These are phyloP conservation scores for Elaphomyces granulatus DNA, from an alignment of 495 filamentous ascomycete species.

Conservation along the genomic window DNA sequence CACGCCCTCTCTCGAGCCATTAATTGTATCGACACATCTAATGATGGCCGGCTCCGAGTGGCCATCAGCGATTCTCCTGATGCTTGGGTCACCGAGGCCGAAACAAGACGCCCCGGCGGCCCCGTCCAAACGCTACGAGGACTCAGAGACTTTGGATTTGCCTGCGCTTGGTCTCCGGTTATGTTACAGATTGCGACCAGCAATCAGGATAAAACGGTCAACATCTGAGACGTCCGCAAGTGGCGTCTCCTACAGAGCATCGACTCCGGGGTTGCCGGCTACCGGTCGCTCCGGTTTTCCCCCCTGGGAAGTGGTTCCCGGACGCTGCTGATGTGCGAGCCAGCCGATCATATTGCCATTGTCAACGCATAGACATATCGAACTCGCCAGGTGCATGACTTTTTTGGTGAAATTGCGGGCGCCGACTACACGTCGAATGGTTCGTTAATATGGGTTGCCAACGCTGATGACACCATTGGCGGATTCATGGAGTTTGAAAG, in stretches of 20 bases:
- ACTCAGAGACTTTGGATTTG: slow-evolving; percentile 75
- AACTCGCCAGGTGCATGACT: slow-evolving; percentile 59
- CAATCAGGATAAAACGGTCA: slow-evolving; percentile 73
- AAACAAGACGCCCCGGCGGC: slow-evolving; percentile 39
- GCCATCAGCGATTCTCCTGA: slow-evolving; percentile 53
- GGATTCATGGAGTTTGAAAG: slow-evolving; percentile 68
- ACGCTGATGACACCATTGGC: slow-evolving; percentile 58
- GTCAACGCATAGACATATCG: slow-evolving; percentile 58
- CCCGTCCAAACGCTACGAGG: slow-evolving; percentile 45
- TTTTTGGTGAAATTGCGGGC: slow-evolving; percentile 79
- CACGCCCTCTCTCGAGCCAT: slow-evolving; percentile 52
- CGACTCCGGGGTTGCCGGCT: slow-evolving; percentile 58
- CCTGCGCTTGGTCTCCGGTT: slow-evolving; percentile 83
- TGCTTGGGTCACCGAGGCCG: slow-evolving; percentile 48
- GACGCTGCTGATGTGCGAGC: slow-evolving; percentile 66
- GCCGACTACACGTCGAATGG: slow-evolving; percentile 61
- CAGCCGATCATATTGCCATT: slow-evolving; percentile 67
- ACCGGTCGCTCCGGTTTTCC: slow-evolving; percentile 66
- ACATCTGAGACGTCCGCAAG: slow-evolving; percentile 74
- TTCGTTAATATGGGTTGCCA: slow-evolving; percentile 54
- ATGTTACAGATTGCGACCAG: slow-evolving; percentile 80
- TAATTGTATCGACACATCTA: slow-evolving; percentile 74
- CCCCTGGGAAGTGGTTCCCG: slow-evolving; percentile 60
- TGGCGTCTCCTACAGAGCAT: slow-evolving; percentile 52
- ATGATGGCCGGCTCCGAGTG: slow-evolving; percentile 64